Base-by-base conservation (phyloP, 257 asterid genomes). In the Haberlea rhodopensis region DNA sequence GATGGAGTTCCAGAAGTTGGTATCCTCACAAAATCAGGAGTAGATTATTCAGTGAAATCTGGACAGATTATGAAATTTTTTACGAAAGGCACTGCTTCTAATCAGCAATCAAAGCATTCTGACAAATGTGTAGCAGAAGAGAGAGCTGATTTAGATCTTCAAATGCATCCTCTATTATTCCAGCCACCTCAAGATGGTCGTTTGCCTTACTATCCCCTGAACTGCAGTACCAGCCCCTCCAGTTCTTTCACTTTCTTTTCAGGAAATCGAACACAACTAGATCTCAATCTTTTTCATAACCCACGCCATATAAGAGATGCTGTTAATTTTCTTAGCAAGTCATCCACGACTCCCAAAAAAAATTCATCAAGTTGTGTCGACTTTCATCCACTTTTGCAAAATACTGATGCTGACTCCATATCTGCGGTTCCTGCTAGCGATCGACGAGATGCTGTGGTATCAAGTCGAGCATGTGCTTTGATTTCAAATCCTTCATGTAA, bases 121-220 rank as follows among this genome's bases (percentile, higher is more conserved):
- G 74, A 76, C 56, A 82, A 67, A 62, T 20, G 45, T 71, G 72
- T 58, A 60, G 57, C 72, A 7, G 88, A 72, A 57, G 83, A 81
- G 70, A 77, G 77, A 62, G 85, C 73, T n/a, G 81, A 78, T 18
- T 67, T 85, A 23, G 95, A 82, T 78, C 87, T 85, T 73, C 91
- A 83, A 78, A 87, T 94, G 96, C 99, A 94, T 83, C 99, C 99
- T 75, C 82, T 90, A 24, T 82, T 94, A 70, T 92, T 89, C 78
- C 90, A 85, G 80, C 57, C 85, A 46, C 81, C 95, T 63, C 84
- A 81, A 73, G 86, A 79, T 60, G 85, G 86, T 51, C 84, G 64
- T 24, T 67, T 78, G 73, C 87, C 83, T 22, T 80, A 81, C 74
- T 76, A 76, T 75, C 87, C 80, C 18, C 56, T 56, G 63, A 72